phyloP scores from a whole-genome alignment of 768 basidiomycete genomes.

The Mycena belliarum region DNA sequence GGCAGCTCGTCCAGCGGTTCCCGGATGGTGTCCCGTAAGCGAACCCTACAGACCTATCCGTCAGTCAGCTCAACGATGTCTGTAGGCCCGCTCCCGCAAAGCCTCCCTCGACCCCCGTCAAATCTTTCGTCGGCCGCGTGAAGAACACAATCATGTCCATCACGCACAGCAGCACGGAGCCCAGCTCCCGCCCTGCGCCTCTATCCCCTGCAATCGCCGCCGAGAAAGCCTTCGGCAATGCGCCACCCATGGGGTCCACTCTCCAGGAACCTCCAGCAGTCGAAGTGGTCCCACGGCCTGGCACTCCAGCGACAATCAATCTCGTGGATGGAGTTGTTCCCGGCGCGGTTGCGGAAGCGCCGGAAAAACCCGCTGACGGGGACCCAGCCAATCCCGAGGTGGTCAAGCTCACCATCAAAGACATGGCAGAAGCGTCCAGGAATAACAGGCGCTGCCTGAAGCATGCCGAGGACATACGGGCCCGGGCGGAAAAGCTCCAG shows the following conservation, averaged over 20 bases:
- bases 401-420: not conserved
- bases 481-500: not conserved
- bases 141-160: constrained; percentile 6
- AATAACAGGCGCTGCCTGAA: not conserved
- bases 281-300: no score
- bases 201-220: no score
- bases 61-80: not conserved
- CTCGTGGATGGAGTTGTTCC: not conserved
- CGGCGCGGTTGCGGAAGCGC: no score
- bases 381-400: not conserved
- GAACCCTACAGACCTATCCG: not conserved
- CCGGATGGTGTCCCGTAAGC: constrained; percentile 13
- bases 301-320: no score
- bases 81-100: not conserved
- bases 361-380: not conserved
- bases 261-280: not conserved
- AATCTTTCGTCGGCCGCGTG: not conserved
- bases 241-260: no score
- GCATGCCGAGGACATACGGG: not conserved
- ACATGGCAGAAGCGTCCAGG: constrained; percentile 9
- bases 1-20: constrained; percentile 1
- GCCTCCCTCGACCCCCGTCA: not conserved
- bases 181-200: no score
- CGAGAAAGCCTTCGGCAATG: no score
- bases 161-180: not conserved